These are phyloP conservation scores for Colletotrichum abscissum DNA, from an alignment of 2,329 filamentous ascomycete species.

Conservation along the genomic window DNA sequence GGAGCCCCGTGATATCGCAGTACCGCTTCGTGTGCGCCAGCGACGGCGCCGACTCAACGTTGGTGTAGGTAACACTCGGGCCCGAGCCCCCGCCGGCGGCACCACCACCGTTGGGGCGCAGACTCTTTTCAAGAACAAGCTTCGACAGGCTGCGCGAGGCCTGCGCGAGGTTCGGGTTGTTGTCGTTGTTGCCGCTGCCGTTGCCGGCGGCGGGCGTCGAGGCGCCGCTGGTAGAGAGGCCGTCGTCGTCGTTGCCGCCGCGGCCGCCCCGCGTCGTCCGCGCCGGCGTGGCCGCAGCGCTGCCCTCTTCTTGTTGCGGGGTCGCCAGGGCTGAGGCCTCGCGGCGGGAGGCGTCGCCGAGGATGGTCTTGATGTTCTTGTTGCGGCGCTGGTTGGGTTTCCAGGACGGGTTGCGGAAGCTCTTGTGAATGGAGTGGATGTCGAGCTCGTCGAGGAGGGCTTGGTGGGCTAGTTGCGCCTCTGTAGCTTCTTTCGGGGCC, in stretches of 20 bases:
- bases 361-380: conserved; percentile 98
- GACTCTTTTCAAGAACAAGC: conserved; percentile 87
- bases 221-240: conserved; percentile 67
- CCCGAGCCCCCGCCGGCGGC: conserved; percentile 56
- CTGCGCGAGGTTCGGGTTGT: conserved; percentile 82
- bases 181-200: conserved; percentile 47
- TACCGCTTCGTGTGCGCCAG: conserved; percentile 88
- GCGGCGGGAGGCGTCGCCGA: conserved; percentile 87
- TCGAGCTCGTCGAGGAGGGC: conserved; percentile 91
- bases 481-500: conserved; percentile 76
- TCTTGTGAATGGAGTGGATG: conserved; percentile 86
- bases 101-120: conserved; percentile 51
- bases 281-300: conserved; percentile 76
- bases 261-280: conserved; percentile 42
- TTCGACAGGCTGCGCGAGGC: conserved; percentile 88
- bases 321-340: conserved; percentile 84
- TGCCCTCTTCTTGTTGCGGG: conserved; percentile 75
- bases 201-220: conserved; percentile 63
- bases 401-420: conserved; percentile 92
- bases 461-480: conserved; percentile 83
- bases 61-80: conserved; percentile 89
- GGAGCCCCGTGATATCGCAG: conserved; percentile 93
- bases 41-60: conserved; percentile 94
- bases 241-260: conserved; percentile 50
- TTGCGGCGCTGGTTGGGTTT: conserved; percentile 94